Percentiles rank a stretch among this genome's conserved stretches.
Evolutionary conservation across 179 eudicot genomes (phyloP).

Genomic region (Spergularia azorica): DNA sequence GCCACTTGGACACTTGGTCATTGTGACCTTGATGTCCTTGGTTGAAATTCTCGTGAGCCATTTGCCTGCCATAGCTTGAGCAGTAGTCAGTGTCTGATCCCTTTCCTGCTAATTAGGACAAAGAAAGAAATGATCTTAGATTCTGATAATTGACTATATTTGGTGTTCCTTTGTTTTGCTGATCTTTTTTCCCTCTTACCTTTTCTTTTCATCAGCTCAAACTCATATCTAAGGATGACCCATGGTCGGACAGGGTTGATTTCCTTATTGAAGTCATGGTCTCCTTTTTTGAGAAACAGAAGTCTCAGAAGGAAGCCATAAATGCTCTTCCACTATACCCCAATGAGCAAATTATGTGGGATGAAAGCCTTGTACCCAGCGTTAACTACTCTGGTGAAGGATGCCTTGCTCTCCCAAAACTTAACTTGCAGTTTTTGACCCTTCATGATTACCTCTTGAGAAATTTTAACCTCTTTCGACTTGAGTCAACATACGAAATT

Average conservation of each 20-base stretch:
- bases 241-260: constrained; percentile 96
- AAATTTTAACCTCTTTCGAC: constrained; percentile 97
- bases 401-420: constrained; percentile 94
- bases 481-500: constrained; percentile 96
- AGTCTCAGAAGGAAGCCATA: constrained; percentile 92
- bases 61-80: background rate
- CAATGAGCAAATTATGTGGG: constrained; percentile 99
- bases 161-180: constrained; percentile 14
- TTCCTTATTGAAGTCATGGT: constrained; percentile 95
- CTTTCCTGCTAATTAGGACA: background rate
- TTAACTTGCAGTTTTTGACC: constrained; percentile 88
- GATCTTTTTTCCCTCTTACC: constrained; percentile 8
- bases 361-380: constrained; percentile 98
- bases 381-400: constrained; percentile 99
- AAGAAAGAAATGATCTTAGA: background rate
- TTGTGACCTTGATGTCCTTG: background rate
- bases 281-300: constrained; percentile 87
- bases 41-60: background rate
- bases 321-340: constrained; percentile 98
- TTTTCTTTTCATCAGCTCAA: constrained; percentile 62
- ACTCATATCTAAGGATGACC: constrained; percentile 79
- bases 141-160: background rate
- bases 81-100: background rate
- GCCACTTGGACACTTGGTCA: background rate
- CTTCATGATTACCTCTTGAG: constrained; percentile 94